These are phyloP conservation scores for Takashimella koratensis DNA, from an alignment of 1,284 basidiomycete genomes.

Conservation along the genomic window DNA sequence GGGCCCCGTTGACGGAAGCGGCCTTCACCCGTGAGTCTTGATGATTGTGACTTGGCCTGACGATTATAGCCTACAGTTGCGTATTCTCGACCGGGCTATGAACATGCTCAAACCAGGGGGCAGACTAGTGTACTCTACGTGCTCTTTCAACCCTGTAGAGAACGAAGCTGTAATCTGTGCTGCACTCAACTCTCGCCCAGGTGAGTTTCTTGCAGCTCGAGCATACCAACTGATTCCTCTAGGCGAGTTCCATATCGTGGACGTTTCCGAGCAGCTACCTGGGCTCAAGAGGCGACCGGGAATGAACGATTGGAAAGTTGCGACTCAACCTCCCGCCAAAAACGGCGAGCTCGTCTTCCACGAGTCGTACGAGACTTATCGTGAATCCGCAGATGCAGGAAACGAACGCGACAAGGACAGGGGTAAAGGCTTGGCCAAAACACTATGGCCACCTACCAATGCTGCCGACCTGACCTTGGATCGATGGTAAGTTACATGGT, in stretches of 20 bases:
- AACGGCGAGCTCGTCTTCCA: slow-evolving; percentile 29
- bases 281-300: slow-evolving; percentile 72
- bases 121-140: slow-evolving; percentile 95
- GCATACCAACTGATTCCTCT: background rate
- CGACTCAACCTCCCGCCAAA: slow-evolving; percentile 26
- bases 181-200: slow-evolving; percentile 67
- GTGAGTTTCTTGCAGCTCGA: slow-evolving; percentile 47
- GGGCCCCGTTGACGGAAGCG: slow-evolving; percentile 84
- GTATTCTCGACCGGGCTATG: slow-evolving; percentile 90
- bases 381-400: slow-evolving; percentile 20
- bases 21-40: slow-evolving; percentile 69
- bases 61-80: slow-evolving; percentile 69
- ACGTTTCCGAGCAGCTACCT: slow-evolving; percentile 69
- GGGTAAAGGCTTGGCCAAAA: slow-evolving; percentile 57
- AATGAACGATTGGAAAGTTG: slow-evolving; percentile 68
- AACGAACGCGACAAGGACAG: slow-evolving; percentile 36
- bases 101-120: slow-evolving; percentile 80
- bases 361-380: slow-evolving; percentile 36
- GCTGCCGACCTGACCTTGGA: slow-evolving; percentile 60
- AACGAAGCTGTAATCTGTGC: slow-evolving; percentile 95
- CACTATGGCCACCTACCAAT: slow-evolving; percentile 76
- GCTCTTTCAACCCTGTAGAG: slow-evolving; percentile 94
- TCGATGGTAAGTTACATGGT: slow-evolving; percentile 61
- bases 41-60: background rate
- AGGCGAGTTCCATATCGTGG: slow-evolving; percentile 73